A percentile compares a stretch with the other conserved stretches of the same genome.
Conservation (phyloP, 768 basidiomycete genomes). For the Amylocystis lapponica region DNA sequence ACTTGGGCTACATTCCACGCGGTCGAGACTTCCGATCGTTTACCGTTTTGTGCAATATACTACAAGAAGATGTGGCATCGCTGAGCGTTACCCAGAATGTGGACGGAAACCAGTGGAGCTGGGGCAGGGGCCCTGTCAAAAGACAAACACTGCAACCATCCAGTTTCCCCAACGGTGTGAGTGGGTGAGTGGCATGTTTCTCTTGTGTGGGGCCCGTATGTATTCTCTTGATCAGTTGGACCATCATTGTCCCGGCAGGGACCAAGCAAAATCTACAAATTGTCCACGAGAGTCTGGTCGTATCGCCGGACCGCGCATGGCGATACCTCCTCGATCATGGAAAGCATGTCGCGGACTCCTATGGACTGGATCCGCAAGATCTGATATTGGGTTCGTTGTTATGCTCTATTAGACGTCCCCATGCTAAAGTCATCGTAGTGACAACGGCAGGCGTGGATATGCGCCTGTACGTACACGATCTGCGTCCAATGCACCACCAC, state of each 20-base stretch:
- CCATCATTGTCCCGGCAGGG: conserved; percentile 34
- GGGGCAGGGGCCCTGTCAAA: conserved; percentile 28
- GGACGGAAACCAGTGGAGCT: conserved; percentile 31
- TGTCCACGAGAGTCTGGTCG: conserved; percentile 26
- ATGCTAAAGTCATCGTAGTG: conserved; percentile 21
- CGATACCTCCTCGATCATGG: conserved; percentile 29
- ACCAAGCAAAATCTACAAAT: conserved; percentile 35
- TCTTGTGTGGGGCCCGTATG: neutral
- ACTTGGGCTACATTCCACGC: conserved; percentile 38
- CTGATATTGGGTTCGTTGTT: conserved; percentile 38
- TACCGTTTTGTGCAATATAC: conserved; percentile 33
- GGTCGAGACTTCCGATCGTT: conserved; percentile 34
- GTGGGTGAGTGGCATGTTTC: conserved; percentile 25
- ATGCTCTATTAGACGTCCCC: neutral
- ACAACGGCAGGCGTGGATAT: conserved; percentile 36
- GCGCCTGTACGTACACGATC: conserved; percentile 34
- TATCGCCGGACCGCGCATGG: conserved; percentile 34
- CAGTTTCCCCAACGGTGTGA: conserved; percentile 25
- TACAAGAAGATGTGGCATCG: conserved; percentile 23
- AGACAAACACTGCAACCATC: conserved; percentile 30
- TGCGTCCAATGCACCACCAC: conserved; percentile 7
- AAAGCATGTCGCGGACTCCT: conserved; percentile 23
- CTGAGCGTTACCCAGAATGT: conserved; percentile 20
- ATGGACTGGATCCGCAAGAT: conserved; percentile 35
- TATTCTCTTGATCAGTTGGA: conserved; percentile 31